Percentiles rank a stretch among this genome's conserved stretches.
These are phyloP conservation scores for Trifolium dubium DNA, from an alignment of 306 rosid species.

Conservation along the genomic window DNA sequence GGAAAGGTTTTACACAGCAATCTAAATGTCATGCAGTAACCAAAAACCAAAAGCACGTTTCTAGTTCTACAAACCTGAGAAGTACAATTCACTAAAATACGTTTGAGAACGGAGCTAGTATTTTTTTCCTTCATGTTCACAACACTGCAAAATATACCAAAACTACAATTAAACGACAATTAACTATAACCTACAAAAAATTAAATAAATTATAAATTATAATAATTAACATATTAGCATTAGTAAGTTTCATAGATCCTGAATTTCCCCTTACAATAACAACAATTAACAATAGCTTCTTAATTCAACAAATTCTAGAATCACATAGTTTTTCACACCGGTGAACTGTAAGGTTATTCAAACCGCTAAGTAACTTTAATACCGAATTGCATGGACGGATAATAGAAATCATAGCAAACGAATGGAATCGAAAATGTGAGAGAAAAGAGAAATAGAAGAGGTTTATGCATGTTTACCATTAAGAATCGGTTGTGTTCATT, in stretches of 20 bases:
- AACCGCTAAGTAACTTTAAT: conserved; percentile 16
- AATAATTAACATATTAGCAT: not conserved
- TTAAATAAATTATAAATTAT: not conserved
- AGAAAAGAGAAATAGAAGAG: not conserved
- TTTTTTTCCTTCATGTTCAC: conserved; percentile 85
- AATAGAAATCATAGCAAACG: not conserved
- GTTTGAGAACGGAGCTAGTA: conserved; percentile 65
- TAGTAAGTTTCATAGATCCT: conserved; percentile 17
- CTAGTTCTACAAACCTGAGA: conserved; percentile 71
- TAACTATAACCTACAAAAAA: not conserved
- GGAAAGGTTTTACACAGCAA: conserved; percentile 11
- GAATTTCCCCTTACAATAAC: not conserved
- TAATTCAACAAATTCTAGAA: conserved; percentile 23
- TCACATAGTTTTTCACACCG: conserved; percentile 31
- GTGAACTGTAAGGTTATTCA: conserved; percentile 14
- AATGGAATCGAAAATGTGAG: conserved; percentile 16
- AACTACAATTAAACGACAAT: conserved; percentile 22
- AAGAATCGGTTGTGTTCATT: conserved; percentile 23
- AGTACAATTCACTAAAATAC: conserved; percentile 74
- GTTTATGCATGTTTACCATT: conserved; percentile 33
- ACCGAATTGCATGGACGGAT: conserved; percentile 7
- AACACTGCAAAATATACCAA: conserved; percentile 43
- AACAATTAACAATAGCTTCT: not conserved
- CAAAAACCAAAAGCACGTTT: conserved; percentile 30
- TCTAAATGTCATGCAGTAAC: conserved; percentile 15